These are phyloP conservation scores for Calonectria pseudoturangicola DNA, from an alignment of 2,329 filamentous ascomycete genomes.

Conservation along the genomic window DNA sequence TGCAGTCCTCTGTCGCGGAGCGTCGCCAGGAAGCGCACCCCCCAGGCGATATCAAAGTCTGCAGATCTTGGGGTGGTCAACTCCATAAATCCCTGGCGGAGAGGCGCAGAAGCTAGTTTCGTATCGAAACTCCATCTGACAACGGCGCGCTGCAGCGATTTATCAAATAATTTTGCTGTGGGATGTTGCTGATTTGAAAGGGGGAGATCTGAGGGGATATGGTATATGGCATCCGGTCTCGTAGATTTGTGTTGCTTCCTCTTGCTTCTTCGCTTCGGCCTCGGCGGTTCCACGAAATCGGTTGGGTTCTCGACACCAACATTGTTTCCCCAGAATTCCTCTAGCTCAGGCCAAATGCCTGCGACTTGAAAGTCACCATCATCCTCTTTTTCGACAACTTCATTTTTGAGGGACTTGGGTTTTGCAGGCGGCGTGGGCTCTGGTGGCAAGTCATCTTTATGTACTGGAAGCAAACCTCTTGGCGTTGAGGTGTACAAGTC, in stretches of 20 bases:
- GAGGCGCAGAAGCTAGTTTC: constrained; percentile 53
- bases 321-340: constrained; percentile 51
- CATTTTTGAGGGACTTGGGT: neutral
- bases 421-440: constrained; percentile 8
- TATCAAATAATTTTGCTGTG: constrained; percentile 66
- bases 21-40: constrained; percentile 60
- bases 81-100: constrained; percentile 36
- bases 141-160: constrained; percentile 62
- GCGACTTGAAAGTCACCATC: neutral
- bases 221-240: constrained; percentile 33
- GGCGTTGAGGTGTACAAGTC: constrained; percentile 59
- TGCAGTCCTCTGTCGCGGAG: constrained; percentile 60
- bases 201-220: constrained; percentile 64
- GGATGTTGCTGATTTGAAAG: constrained; percentile 66
- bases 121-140: constrained; percentile 68
- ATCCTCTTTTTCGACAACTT: neutral
- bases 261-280: neutral
- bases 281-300: neutral
- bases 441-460: constrained; percentile 65
- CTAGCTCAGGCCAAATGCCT: constrained; percentile 26
- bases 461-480: constrained; percentile 63
- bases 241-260: neutral
- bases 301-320: constrained; percentile 42
- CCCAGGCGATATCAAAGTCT: constrained; percentile 60
- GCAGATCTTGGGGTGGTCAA: constrained; percentile 40